A percentile compares a stretch with the other conserved stretches of the same genome.
These are phyloP conservation scores for Neoscytalidium dimidiatum DNA, from an alignment of 2,329 filamentous ascomycete genomes.

Conservation along the genomic window DNA sequence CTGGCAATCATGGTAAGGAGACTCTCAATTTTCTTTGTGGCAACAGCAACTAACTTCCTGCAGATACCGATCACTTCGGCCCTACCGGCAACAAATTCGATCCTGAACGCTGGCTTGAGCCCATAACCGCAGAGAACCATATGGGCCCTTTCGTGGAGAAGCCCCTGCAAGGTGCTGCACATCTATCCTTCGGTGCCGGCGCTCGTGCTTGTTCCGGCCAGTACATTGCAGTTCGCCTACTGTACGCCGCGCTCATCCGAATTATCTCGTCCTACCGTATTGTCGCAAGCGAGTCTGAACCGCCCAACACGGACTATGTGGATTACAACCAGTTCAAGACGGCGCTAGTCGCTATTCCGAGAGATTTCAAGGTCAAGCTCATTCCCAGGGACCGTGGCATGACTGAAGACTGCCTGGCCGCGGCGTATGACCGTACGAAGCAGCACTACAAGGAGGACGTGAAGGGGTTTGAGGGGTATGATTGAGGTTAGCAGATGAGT, in stretches of 20 bases:
- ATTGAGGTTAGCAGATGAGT: neutral
- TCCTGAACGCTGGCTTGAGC: constrained; percentile 52
- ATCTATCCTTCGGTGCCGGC: constrained; percentile 56
- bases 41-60: neutral
- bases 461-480: constrained; percentile 16
- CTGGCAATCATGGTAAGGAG: constrained; percentile 53
- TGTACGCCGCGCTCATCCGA: constrained; percentile 54
- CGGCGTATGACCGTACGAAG: constrained; percentile 49
- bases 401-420: constrained; percentile 44
- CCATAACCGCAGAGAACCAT: constrained; percentile 23
- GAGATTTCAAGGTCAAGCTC: constrained; percentile 60
- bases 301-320: constrained; percentile 63
- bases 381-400: constrained; percentile 50
- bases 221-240: constrained; percentile 52
- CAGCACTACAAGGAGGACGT: constrained; percentile 49
- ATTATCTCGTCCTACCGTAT: constrained; percentile 54
- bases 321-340: constrained; percentile 64
- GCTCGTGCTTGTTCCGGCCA: constrained; percentile 55
- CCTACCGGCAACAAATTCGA: constrained; percentile 48
- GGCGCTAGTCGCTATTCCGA: constrained; percentile 61
- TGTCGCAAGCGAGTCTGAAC: constrained; percentile 49
- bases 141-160: constrained; percentile 35
- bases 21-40: neutral
- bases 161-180: constrained; percentile 28
- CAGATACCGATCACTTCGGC: constrained; percentile 54